Evolutionary conservation across 176 grass and related monocot species (phyloP), one percentile per base, ranked within the genome.

Genomic region (Ensete ventricosum): DNA sequence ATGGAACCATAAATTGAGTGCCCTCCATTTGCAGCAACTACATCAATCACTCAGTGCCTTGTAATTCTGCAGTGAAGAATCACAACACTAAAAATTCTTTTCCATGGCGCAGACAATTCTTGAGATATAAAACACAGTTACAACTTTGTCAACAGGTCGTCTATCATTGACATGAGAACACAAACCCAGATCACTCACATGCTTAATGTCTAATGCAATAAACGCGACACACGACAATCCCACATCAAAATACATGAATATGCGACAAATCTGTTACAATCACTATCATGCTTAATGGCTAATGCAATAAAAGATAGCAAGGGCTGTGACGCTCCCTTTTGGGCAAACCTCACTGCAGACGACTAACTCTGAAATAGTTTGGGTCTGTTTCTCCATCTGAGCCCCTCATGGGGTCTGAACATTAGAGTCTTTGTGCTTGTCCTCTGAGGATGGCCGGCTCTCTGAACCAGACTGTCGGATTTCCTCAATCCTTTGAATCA

Each of bases 401-500:
- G 9, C 53, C 57, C 57, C 13, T 81, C 57, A 88, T 23, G 9
- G 58, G 0, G 80, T 81, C 1, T 43, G 74, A 70, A 76, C 74
- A 60, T 79, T 77, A n/a, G 78, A 87, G n/a, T 91, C 90, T 80
- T 54, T 82, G 53, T 43, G 76, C 53, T 82, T 93, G 16, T 78
- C 80, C 74, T 81, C 75, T 23, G 86, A 82, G 6, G 84, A 89
- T 50, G 74, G 78, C 5, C 51, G 77, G 74, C 84, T 84, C 64
- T 73, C 86, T 1, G 86, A 89, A 58, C 75, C 78, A 52, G 81
- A 74, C 58, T 71, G 86, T 53, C 84, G 65, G 73, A 94, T 82
- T 70, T 94, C 95, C 81, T 89, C 86, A 10, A 94, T 83, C 95
- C 85, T 89, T 73, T 73, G 84, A 62, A 91, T 82, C 54, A 94